Conservation (phyloP, 805 yeast genomes). For the Maudiozyma serrabonitensis region DNA sequence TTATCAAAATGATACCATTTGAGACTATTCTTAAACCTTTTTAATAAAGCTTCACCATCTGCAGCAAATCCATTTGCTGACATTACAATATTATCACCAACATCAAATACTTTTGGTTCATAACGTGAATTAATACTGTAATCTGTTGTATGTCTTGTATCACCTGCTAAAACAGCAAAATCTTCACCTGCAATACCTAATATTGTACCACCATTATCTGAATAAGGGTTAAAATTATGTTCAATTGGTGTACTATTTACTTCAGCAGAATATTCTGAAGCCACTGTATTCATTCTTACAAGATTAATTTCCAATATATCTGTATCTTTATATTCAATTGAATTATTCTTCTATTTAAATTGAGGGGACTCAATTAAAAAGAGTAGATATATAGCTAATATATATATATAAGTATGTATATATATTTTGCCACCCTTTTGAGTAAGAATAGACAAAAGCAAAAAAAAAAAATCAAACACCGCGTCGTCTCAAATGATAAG, state of each 20-base stretch:
- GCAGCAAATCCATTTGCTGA: constrained; percentile 96
- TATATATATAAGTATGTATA: too few relatives aligned
- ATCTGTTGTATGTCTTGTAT: constrained; percentile 93
- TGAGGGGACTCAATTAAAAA: too few relatives aligned
- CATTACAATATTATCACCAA: constrained; percentile 79
- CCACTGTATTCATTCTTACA: constrained; percentile 30
- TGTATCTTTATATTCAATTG: not conserved
- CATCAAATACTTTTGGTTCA: constrained; percentile 80
- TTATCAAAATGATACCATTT: constrained; percentile 93
- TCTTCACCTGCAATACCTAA: constrained; percentile 97
- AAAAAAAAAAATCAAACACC: not conserved
- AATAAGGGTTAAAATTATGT: constrained; percentile 85
- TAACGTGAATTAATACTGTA: constrained; percentile 88
- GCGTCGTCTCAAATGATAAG: not conserved
- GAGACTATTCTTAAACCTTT: constrained; percentile 51
- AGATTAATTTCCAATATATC: not conserved
- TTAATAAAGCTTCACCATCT: constrained; percentile 79
- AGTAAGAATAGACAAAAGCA: not conserved
- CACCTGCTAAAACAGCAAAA: constrained; percentile 94
- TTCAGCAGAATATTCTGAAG: constrained; percentile 59
- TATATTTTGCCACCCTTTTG: not conserved
- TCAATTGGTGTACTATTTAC: constrained; percentile 59
- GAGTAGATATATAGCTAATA: too few relatives aligned
- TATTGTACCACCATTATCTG: constrained; percentile 95
- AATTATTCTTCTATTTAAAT: not conserved